Evolutionary conservation across 2,329 filamentous ascomycete genomes (phyloP).

Genomic region (Botrytis sinoallii): DNA sequence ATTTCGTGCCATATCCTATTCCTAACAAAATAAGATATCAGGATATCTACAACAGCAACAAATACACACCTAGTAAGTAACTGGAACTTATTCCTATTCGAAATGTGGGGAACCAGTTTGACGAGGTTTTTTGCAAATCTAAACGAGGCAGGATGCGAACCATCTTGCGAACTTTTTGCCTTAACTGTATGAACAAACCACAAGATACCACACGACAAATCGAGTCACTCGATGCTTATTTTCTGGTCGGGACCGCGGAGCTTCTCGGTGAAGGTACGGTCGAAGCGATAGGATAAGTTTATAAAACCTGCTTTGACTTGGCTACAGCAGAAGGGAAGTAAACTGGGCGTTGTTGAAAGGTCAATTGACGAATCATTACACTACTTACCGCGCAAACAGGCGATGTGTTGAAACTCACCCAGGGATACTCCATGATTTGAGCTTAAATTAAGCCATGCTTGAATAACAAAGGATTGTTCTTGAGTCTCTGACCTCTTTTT

Average conservation of each 20-base stretch:
- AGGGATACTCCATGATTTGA: not conserved
- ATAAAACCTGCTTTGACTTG: not conserved
- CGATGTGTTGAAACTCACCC: conserved; percentile 2
- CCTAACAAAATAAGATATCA: not conserved
- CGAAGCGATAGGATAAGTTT: not conserved
- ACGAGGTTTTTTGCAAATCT: not conserved
- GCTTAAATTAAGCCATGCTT: conserved; percentile 9
- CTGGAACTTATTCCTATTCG: not conserved
- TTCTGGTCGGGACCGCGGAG: not conserved
- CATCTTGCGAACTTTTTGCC: conserved; percentile 11
- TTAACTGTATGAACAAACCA: conserved; percentile 12
- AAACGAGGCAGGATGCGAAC: conserved; percentile 11
- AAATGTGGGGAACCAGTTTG: not conserved
- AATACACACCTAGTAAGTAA: too few relatives aligned
- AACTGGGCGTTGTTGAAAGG: not conserved
- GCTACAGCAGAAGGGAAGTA: not conserved
- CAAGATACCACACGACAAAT: conserved; percentile 5
- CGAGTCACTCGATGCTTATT: not conserved
- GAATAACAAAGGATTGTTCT: not conserved
- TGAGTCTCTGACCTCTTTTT: conserved; percentile 12
- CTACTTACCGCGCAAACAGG: not conserved
- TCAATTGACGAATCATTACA: conserved; percentile 7
- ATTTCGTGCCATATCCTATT: not conserved
- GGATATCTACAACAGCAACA: not conserved
- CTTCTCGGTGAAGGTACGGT: not conserved